Evolutionary conservation across 2,329 filamentous ascomycete species (phyloP).

Genomic region (Trichoderma brevicompactum): DNA sequence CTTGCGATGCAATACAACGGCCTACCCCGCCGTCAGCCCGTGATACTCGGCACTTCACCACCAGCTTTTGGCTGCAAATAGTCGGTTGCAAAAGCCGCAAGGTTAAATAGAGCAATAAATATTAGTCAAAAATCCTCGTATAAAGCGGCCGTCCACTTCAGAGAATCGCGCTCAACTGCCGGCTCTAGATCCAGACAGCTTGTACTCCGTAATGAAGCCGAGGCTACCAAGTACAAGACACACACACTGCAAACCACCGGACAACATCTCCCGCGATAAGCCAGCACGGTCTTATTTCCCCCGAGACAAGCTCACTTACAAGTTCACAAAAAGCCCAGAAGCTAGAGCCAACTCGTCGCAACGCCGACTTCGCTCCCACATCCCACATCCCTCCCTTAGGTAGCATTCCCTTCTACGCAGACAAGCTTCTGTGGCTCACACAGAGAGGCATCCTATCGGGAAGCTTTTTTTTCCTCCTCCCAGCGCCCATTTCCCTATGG

Average conservation of each 20-base stretch:
- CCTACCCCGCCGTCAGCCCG: neutral
- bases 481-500: neutral
- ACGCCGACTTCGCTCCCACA: neutral
- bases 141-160: neutral
- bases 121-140: too few relatives aligned
- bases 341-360: too few relatives aligned
- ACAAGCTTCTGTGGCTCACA: slow-evolving; percentile 16
- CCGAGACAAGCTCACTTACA: too few relatives aligned
- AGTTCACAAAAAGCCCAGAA: too few relatives aligned
- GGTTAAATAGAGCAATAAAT: neutral
- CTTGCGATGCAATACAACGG: too few relatives aligned
- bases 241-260: too few relatives aligned
- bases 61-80: too few relatives aligned
- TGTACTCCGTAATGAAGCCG: too few relatives aligned
- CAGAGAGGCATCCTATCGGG: slow-evolving; percentile 8
- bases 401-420: slow-evolving; percentile 8
- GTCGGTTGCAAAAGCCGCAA: neutral
- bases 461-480: slow-evolving; percentile 4
- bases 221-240: too few relatives aligned
- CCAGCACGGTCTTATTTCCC: too few relatives aligned
- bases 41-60: neutral
- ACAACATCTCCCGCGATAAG: too few relatives aligned
- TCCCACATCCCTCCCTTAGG: neutral
- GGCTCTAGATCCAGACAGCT: too few relatives aligned
- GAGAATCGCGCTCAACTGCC: neutral